These are phyloP conservation scores for Spathaspora sp. DNA, from an alignment of 1,139 yeast species.

Conservation along the genomic window DNA sequence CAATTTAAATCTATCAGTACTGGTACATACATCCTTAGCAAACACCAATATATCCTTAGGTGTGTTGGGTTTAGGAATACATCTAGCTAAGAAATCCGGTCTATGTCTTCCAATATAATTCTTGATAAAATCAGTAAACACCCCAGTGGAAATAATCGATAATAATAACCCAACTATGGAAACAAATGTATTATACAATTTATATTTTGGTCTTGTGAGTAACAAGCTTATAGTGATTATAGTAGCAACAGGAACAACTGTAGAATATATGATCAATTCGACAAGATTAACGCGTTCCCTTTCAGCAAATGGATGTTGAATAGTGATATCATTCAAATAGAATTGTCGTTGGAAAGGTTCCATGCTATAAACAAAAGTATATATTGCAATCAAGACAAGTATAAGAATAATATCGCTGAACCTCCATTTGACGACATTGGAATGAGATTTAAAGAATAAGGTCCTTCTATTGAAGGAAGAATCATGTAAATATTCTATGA, in stretches of 20 bases:
- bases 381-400: constrained; percentile 40
- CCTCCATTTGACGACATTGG: constrained; percentile 52
- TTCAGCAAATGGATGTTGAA: constrained; percentile 73
- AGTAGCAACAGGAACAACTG: constrained; percentile 35
- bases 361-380: constrained; percentile 44
- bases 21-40: constrained; percentile 65
- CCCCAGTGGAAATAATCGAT: constrained; percentile 40
- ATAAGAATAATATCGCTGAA: constrained; percentile 53
- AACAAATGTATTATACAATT: constrained; percentile 39
- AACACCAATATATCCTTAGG: constrained; percentile 47
- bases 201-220: constrained; percentile 33
- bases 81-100: constrained; percentile 76
- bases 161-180: constrained; percentile 41
- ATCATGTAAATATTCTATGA: background rate
- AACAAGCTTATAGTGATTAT: constrained; percentile 25
- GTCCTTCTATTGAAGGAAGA: constrained; percentile 43
- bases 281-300: constrained; percentile 54
- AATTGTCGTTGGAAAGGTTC: constrained; percentile 75
- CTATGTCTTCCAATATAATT: constrained; percentile 74
- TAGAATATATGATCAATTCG: constrained; percentile 37
- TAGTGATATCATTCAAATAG: constrained; percentile 37
- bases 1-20: constrained; percentile 38
- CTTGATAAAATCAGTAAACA: constrained; percentile 55
- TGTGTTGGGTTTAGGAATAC: constrained; percentile 54
- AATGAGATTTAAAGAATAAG: constrained; percentile 37